Percentiles rank a stretch among this genome's conserved stretches.
These are phyloP conservation scores for Actinomortierella ambigua DNA, from an alignment of 371 early-diverging fungal species.

Conservation along the genomic window DNA sequence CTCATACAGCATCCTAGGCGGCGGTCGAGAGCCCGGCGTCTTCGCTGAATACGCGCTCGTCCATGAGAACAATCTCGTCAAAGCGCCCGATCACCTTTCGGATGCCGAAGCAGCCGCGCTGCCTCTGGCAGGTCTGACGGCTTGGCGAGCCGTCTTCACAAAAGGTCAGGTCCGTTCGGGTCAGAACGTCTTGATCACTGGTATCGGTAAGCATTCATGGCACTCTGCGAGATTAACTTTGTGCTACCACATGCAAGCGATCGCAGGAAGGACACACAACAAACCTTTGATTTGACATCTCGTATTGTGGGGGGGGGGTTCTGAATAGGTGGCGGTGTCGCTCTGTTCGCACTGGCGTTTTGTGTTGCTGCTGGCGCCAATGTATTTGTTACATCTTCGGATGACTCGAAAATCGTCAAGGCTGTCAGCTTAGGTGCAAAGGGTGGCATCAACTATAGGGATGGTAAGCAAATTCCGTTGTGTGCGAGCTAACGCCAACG, in stretches of 20 bases:
- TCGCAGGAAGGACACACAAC: too few species aligned
- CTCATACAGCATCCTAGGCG: conserved; percentile 60
- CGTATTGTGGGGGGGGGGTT: too few species aligned
- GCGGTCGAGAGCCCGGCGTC: conserved; percentile 61
- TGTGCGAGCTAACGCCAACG: too few species aligned
- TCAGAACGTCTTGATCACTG: conserved; percentile 71
- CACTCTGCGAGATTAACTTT: not conserved
- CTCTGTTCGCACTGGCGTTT: conserved; percentile 70
- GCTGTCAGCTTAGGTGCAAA: conserved; percentile 69
- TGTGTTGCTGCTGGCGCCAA: conserved; percentile 71
- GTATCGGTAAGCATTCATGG: conserved; percentile 55
- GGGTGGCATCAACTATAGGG: conserved; percentile 75
- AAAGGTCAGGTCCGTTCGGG: conserved; percentile 61
- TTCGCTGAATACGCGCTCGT: conserved; percentile 62
- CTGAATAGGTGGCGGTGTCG: conserved; percentile 72
- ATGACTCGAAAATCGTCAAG: conserved; percentile 61
- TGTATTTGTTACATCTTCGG: conserved; percentile 75
- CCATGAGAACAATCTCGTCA: conserved; percentile 51
- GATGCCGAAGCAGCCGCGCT: conserved; percentile 71
- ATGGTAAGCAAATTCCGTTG: conserved; percentile 48
- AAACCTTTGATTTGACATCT: too few species aligned
- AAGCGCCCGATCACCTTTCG: conserved; percentile 64
- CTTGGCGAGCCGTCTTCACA: conserved; percentile 64
- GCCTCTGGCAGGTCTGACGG: conserved; percentile 75
- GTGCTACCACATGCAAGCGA: too few species aligned